These are phyloP conservation scores for Tylopilus felleus DNA, from an alignment of 768 basidiomycete genomes.

Conservation along the genomic window DNA sequence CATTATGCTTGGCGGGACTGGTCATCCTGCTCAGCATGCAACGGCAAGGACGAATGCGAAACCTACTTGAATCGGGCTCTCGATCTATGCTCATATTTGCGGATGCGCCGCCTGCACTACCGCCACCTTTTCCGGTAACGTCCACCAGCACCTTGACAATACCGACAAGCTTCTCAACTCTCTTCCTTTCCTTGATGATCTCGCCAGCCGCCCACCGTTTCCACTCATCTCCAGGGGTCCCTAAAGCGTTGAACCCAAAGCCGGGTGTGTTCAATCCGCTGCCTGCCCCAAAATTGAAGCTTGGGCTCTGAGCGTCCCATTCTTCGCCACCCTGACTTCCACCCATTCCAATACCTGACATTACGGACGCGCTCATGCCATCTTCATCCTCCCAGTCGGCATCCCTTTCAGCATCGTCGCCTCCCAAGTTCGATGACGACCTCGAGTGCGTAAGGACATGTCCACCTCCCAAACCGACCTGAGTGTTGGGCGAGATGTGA, in stretches of 20 bases:
- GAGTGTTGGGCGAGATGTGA: constrained; percentile 6
- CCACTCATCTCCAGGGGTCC: constrained; percentile 23
- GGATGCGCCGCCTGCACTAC: not conserved
- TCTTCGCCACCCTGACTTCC: constrained; percentile 22
- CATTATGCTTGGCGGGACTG: constrained; percentile 21
- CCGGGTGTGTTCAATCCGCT: constrained; percentile 13
- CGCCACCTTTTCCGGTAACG: constrained; percentile 43
- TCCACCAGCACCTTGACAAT: constrained; percentile 65
- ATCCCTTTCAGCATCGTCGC: constrained; percentile 26
- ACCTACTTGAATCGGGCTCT: constrained; percentile 16
- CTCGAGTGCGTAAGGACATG: constrained; percentile 24
- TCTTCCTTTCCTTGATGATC: constrained; percentile 57
- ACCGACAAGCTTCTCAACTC: constrained; percentile 57
- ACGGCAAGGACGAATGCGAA: not conserved
- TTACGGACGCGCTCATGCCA: constrained; percentile 8
- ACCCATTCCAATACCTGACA: constrained; percentile 13
- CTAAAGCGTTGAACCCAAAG: constrained; percentile 10
- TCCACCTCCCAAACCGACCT: constrained; percentile 11
- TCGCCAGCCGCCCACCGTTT: constrained; percentile 29
- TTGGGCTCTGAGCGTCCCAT: constrained; percentile 21
- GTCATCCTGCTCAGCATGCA: constrained; percentile 1
- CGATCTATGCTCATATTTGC: not conserved
- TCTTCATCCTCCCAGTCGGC: constrained; percentile 31
- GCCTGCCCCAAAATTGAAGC: constrained; percentile 12
- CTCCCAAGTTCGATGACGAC: constrained; percentile 27